A percentile compares a stretch with the other conserved stretches of the same genome.
Evolutionary conservation across 169 alveolate species (phyloP).

Genomic region (Toxoplasma gondii): DNA sequence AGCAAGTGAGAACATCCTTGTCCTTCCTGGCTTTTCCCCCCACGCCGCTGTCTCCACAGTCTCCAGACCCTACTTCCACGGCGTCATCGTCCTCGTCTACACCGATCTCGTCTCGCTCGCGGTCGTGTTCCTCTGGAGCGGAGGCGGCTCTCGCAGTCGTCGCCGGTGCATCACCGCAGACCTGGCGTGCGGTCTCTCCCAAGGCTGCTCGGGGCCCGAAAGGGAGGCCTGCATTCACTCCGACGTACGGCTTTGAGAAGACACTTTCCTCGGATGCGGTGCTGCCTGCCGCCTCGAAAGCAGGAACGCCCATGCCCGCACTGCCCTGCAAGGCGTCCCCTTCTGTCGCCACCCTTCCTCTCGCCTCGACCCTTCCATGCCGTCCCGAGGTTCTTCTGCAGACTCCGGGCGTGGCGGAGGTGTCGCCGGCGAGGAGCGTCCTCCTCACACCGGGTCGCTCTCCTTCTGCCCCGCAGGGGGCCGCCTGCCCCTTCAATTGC

Average conservation of each 20-base stretch:
- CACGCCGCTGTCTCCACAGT: not conserved
- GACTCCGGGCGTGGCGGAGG: not conserved
- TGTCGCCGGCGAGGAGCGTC: too few species aligned
- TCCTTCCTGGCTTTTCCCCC: not conserved
- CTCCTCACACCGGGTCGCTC: too few species aligned
- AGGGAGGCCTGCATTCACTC: not conserved
- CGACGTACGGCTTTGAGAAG: not conserved
- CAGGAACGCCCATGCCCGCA: not conserved
- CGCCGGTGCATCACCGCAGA: too few species aligned
- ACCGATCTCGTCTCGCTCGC: conserved; percentile 6
- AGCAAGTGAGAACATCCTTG: too few species aligned
- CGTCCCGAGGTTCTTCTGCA: not conserved
- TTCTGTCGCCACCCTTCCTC: not conserved
- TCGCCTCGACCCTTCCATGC: not conserved
- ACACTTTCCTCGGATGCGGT: not conserved
- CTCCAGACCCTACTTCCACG: not conserved
- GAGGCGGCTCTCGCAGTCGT: not conserved
- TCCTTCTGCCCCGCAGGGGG: not conserved
- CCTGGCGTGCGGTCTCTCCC: too few species aligned
- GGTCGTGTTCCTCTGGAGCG: not conserved
- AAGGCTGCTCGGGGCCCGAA: not conserved
- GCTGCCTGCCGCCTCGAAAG: not conserved
- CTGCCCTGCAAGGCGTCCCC: not conserved
- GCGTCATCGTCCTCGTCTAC: not conserved
- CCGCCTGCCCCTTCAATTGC: not conserved